Base-by-base conservation (phyloP, 768 basidiomycete genomes). In the Suillus bovinus region DNA sequence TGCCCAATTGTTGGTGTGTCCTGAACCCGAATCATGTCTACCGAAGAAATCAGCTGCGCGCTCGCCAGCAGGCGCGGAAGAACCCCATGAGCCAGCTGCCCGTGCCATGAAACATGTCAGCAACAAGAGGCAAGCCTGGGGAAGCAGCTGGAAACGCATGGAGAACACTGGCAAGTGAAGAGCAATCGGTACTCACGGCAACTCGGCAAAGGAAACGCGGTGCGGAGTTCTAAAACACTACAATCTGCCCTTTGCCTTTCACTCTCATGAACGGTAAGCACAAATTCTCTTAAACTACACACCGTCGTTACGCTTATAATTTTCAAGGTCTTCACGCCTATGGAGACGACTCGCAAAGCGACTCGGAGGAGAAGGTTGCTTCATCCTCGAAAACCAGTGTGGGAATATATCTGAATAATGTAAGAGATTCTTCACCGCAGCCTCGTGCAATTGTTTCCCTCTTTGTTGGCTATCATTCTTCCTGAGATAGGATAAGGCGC, bases 1-100 rank as follows among this genome's bases (percentile, higher is more conserved):
- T 2, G 97, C 97, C 97, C 97, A 99, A 74, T 99, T 99, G 72
- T 99, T 99, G 7, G 96, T 97, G 72, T 97, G 94, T 7, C 78
- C 72, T 7, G 74, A 72, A 38, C 64, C 65, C 5, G 69, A 71
- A 13, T 70, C 75, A 75, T 80, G 77, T 58, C 76, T 72, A 8
- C 69, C 72, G 68, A 86, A 84, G 72, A 86, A 85, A 38, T 81
- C 74, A 39, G 73, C 70, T 34, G 81, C 78, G 33, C 74, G 71
- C 34, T 78, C 74, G 61, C 80, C 78, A 29, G 60, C 57, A 22
- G 54, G 46, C 4, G 14, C 24, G 2, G 34, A 59, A 44, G 63
- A 63, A n/a, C 63, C 76, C 36, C 66, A 66, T 56, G 67, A 62
- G 27, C 69, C 70, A 70, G 69, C 73, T 67, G 71, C 62, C 76